Conservation (phyloP, 192 early-diverging fungal genomes). For the Obelidium mucronatum region DNA sequence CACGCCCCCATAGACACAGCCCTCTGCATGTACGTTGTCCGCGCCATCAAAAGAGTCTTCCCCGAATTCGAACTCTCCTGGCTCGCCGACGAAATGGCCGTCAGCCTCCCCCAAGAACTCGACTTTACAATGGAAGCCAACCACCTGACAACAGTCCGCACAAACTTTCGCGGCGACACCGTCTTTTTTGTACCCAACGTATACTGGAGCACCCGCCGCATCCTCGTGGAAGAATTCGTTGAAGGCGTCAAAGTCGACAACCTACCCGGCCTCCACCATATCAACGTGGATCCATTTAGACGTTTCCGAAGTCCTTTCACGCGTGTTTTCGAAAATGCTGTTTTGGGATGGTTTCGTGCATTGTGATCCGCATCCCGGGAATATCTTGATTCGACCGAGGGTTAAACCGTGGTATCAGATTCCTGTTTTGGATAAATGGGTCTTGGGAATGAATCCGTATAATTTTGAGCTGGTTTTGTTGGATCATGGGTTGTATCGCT, state of each 20-base stretch:
- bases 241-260: conserved; percentile 81
- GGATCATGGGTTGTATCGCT: conserved; percentile 89
- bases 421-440: conserved; percentile 30
- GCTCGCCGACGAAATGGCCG: conserved; percentile 86
- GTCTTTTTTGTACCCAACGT: conserved; percentile 80
- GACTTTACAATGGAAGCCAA: conserved; percentile 82
- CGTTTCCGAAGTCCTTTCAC: conserved; percentile 78
- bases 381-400: conserved; percentile 60
- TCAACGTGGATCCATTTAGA: conserved; percentile 77
- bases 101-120: conserved; percentile 84
- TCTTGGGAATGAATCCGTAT: conserved; percentile 26
- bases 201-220: conserved; percentile 56
- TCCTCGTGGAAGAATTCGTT: conserved; percentile 35
- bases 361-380: conserved; percentile 96
- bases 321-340: conserved; percentile 89
- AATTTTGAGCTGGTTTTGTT: conserved; percentile 91
- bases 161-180: conserved; percentile 35
- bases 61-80: conserved; percentile 93
- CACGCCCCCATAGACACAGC: conserved; percentile 75
- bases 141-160: conserved; percentile 74
- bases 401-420: conserved; percentile 32
- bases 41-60: conserved; percentile 74
- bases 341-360: conserved; percentile 82
- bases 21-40: conserved; percentile 28
- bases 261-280: conserved; percentile 66